Base-by-base conservation (phyloP, 1,284 basidiomycete genomes). In the Heterobasidion occidentale region DNA sequence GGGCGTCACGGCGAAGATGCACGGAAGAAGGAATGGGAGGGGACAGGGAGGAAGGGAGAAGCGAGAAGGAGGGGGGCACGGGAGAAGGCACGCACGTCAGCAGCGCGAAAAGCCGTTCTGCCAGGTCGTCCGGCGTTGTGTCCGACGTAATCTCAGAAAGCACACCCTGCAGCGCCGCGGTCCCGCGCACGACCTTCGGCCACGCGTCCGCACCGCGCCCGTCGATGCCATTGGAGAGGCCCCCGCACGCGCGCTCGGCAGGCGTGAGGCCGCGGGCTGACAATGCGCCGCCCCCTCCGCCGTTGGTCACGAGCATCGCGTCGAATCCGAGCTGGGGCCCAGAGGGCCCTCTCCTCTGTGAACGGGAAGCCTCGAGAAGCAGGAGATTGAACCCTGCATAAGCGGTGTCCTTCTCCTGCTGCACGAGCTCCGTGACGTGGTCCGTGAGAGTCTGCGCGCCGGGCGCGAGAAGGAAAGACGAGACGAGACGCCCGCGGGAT, bases 311-410 rank as follows among this genome's bases (percentile, higher is more conserved):
- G 60, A 81, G 72, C 36, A 73, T 67, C 38, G 78, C 77, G 59
- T 81, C 77, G 63, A 81, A 82, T 17, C 66, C 62, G 52, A 85
- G 38, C 12, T n/a, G 38, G 3, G 38, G 38, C 38, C n/a, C 7
- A n/a, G 38, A 42, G n/a, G 27, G 27, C 27, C 27, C 27, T 27
- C 27, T 27, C 27, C 27, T 27, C 27, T 27, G 65, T 38, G 62
- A 61, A 60, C 64, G 62, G 48, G 63, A 58, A 56, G 77, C 71
- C 55, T 77, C 67, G 62, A 88, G 70, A 63, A 89, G 77, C 57
- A 90, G 73, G 42, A 91, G 66, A 67, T 91, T 92, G 76, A 92
- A 92, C 3, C 90, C 89, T 46, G 88, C 85, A 65, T 83, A 89
- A 57, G 71, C 69, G 15, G 71, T 71, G 58, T 82, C 75, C 58